Conservation (phyloP, 2,329 filamentous ascomycete species). For the Ceratocystis harringtonii region DNA sequence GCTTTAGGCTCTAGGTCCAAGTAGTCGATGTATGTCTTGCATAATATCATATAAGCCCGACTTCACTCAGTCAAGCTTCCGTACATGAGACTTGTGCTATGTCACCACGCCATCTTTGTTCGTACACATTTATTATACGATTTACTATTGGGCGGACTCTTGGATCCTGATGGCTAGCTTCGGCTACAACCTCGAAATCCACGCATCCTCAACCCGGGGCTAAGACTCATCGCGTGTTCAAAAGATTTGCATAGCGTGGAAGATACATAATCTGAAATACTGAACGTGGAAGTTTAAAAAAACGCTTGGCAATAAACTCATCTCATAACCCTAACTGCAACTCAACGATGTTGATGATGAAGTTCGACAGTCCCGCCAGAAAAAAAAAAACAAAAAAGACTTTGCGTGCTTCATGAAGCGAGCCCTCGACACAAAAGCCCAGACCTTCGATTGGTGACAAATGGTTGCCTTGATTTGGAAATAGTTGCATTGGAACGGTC, state of each 20-base stretch:
- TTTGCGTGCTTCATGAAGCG: neutral
- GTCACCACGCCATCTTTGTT: neutral
- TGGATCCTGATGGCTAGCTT: neutral
- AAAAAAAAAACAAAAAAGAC: neutral
- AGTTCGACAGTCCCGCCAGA: neutral
- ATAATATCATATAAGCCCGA: neutral
- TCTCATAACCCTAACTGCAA: conserved; percentile 1
- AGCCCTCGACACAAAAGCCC: neutral
- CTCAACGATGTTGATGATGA: neutral
- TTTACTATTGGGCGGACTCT: neutral
- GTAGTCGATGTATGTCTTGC: neutral
- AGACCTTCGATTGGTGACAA: neutral
- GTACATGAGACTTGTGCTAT: neutral
- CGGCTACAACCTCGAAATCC: neutral
- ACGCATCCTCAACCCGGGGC: neutral
- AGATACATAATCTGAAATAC: conserved; percentile 10
- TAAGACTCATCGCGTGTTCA: neutral
- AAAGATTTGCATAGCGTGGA: conserved; percentile 2
- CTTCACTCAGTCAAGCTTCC: neutral
- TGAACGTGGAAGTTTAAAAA: conserved; percentile 16
- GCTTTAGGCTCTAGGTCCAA: neutral
- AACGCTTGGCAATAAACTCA: conserved; percentile 15
- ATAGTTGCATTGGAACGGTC: neutral
- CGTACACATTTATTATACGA: neutral
- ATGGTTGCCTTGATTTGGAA: neutral